Conservation (phyloP, 164 flowering plant species). For the Aristolochia fimbriata region DNA sequence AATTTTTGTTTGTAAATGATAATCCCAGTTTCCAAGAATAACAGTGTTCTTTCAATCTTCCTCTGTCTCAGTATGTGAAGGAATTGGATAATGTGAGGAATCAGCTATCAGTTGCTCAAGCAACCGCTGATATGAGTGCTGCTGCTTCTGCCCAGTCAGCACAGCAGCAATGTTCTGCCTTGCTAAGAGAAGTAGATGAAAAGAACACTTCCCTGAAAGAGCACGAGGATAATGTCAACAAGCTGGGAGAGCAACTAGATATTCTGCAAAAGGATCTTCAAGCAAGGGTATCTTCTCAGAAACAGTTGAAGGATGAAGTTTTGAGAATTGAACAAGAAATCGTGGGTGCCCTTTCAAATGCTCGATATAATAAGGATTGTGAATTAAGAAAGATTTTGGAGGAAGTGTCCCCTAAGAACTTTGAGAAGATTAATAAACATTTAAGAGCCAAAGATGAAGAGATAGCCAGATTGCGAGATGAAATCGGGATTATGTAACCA, state of each 20-base stretch:
- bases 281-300: constrained; percentile 71
- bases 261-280: constrained; percentile 69
- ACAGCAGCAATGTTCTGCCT: constrained; percentile 51
- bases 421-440: constrained; percentile 68
- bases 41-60: too few species aligned
- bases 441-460: constrained; percentile 72
- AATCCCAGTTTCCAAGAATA: too few species aligned
- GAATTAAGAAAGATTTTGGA: constrained; percentile 60
- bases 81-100: constrained; percentile 55
- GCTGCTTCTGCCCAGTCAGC: constrained; percentile 72
- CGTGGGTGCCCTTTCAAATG: constrained; percentile 58
- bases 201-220: constrained; percentile 52
- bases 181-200: constrained; percentile 60
- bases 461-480: constrained; percentile 70
- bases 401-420: constrained; percentile 67
- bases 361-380: constrained; percentile 59
- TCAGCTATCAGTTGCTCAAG: constrained; percentile 50
- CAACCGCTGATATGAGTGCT: constrained; percentile 73
- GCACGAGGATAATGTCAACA: constrained; percentile 63
- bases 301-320: constrained; percentile 79
- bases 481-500: constrained; percentile 66
- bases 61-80: constrained; percentile 42
- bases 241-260: constrained; percentile 68
- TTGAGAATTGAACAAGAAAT: constrained; percentile 70
- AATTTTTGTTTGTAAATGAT: too few species aligned